Conservation (phyloP, 108 stramenopile species). For the Nitzschia palea region DNA sequence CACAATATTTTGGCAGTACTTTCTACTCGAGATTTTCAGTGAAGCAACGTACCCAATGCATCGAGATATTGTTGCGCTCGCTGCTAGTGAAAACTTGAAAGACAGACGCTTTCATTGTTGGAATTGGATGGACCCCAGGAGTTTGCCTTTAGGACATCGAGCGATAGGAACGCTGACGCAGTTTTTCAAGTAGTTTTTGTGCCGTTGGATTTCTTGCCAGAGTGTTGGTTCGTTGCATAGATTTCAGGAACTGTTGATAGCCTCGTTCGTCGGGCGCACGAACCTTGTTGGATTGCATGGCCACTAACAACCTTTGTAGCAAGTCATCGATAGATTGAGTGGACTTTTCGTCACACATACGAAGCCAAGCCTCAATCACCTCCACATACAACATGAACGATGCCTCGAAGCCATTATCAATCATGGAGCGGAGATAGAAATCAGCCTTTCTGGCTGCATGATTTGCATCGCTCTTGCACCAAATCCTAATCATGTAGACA, state of each 20-base stretch:
- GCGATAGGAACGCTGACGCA: too few relatives aligned
- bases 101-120: too few relatives aligned
- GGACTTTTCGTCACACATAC: neutral
- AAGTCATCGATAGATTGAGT: neutral
- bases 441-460: constrained; percentile 26
- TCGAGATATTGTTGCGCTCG: too few relatives aligned
- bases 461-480: neutral
- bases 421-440: constrained; percentile 15
- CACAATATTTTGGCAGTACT: too few relatives aligned
- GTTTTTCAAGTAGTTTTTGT: constrained; percentile 10
- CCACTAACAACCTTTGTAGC: constrained; percentile 10
- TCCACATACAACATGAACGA: constrained; percentile 11
- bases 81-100: too few relatives aligned
- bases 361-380: constrained; percentile 14
- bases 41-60: too few relatives aligned
- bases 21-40: too few relatives aligned
- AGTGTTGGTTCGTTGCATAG: constrained; percentile 19
- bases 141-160: too few relatives aligned
- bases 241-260: constrained; percentile 23
- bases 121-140: too few relatives aligned
- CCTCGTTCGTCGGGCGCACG: neutral
- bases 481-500: constrained; percentile 8
- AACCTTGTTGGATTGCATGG: neutral
- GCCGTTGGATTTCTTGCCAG: constrained; percentile 22
- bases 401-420: constrained; percentile 3